Evolutionary conservation across 108 stramenopile genomes (phyloP).

Genomic region (Skeletonema tropicum): DNA sequence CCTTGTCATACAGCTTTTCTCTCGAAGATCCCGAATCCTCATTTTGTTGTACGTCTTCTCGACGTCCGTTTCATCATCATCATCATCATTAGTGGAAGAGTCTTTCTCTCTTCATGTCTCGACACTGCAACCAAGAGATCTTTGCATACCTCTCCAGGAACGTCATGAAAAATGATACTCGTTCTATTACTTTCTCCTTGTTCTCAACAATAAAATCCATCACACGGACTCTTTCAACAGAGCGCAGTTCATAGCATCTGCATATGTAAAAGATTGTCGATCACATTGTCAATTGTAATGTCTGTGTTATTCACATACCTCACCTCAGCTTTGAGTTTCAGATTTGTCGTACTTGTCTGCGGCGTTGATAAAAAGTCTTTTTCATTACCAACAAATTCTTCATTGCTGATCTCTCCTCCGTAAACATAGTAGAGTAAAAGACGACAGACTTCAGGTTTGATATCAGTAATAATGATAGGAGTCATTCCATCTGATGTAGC

Average conservation of each 20-base stretch:
- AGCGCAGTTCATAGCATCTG: conserved; percentile 4
- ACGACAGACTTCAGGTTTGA: neutral
- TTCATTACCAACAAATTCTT: neutral
- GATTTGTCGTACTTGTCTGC: conserved; percentile 6
- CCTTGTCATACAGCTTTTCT: too few relatives aligned
- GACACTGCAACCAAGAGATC: conserved; percentile 1
- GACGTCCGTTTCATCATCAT: too few relatives aligned
- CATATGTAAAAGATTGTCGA: neutral
- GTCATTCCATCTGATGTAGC: conserved; percentile 2
- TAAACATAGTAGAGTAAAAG: neutral
- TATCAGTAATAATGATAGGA: conserved; percentile 3
- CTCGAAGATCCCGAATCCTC: too few relatives aligned
- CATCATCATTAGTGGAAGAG: too few relatives aligned
- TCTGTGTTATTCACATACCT: neutral
- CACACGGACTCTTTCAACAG: conserved; percentile 15
- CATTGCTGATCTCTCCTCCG: neutral
- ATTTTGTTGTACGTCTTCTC: too few relatives aligned
- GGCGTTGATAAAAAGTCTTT: conserved; percentile 2
- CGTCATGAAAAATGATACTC: neutral
- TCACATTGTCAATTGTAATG: conserved; percentile 6
- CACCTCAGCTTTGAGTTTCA: conserved; percentile 4
- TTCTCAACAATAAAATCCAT: conserved; percentile 22
- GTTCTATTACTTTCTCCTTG: neutral
- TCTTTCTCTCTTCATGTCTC: neutral
- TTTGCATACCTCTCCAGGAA: neutral